phyloP scores from a whole-genome alignment of 208 protist genomes.

The Balamuthia mandrillaris region DNA sequence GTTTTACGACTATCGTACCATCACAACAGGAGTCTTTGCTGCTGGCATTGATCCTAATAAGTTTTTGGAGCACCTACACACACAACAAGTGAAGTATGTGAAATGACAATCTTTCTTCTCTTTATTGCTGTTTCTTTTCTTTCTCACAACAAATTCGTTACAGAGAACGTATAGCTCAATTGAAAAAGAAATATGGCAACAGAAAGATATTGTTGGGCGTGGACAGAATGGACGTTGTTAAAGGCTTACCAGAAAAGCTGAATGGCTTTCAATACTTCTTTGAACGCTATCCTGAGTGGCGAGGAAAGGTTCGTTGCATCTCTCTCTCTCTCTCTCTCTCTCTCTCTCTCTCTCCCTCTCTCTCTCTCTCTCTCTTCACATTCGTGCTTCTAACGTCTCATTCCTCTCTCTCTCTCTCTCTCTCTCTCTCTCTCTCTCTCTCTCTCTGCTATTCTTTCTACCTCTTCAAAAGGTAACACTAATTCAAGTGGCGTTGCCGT shows the following conservation, averaged over 20 bases:
- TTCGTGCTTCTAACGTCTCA: neutral
- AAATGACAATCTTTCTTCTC: too few species aligned
- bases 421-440: neutral
- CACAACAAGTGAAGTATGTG: neutral
- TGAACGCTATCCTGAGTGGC: conserved; percentile 4
- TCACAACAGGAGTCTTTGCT: neutral
- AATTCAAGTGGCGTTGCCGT: conserved; percentile 6
- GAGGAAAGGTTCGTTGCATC: neutral
- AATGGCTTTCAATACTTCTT: neutral
- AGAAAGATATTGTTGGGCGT: conserved; percentile 4
- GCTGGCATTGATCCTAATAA: neutral
- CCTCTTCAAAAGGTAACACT: conserved; percentile 6
- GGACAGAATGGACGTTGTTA: neutral
- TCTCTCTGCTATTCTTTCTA: too few species aligned
- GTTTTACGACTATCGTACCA: conserved; percentile 8
- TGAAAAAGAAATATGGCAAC: neutral
- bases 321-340: neutral
- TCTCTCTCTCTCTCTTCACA: neutral
- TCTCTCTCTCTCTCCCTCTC: neutral
- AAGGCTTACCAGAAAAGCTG: conserved; percentile 7
- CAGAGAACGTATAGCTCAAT: neutral
- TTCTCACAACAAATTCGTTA: neutral
- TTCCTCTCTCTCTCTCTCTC: neutral
- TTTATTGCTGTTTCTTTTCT: too few species aligned
- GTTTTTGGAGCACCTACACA: neutral